A percentile compares a stretch with the other conserved stretches of the same genome.
phyloP scores from a whole-genome alignment of 495 filamentous ascomycete species.

The Aspergillus conjunctus region DNA sequence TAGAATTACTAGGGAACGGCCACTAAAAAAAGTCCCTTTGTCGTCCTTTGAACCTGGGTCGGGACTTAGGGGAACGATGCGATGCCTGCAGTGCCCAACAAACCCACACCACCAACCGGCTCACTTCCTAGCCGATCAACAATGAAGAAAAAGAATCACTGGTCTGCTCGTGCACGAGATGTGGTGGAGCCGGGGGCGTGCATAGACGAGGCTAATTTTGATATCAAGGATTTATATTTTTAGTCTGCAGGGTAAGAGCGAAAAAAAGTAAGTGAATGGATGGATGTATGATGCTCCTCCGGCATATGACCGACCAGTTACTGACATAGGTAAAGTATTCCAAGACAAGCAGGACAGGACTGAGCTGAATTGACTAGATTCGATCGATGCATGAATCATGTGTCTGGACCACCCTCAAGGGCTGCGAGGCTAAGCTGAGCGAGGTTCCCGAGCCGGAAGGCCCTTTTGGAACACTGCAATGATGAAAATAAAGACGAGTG shows the following conservation, averaged over 20 bases:
- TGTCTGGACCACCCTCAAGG: no score
- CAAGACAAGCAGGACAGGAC: not conserved
- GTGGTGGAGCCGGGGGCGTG: not conserved
- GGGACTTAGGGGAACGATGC: no score
- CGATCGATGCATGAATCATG: not conserved
- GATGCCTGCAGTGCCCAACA: no score
- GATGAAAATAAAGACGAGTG: no score
- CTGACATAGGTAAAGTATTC: no score
- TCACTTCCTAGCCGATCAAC: constrained; percentile 16
- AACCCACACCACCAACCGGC: constrained; percentile 12
- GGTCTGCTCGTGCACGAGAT: constrained; percentile 11
- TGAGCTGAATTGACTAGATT: not conserved
- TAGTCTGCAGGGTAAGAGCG: no score
- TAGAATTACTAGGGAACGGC: not conserved
- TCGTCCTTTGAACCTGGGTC: no score
- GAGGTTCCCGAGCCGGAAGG: no score
- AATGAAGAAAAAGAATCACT: constrained; percentile 4
- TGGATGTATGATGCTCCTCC: not conserved
- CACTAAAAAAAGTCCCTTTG: not conserved
- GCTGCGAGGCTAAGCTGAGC: no score
- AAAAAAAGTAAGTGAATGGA: not conserved
- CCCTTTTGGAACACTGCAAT: no score
- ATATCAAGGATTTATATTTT: not conserved
- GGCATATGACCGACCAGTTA: constrained; percentile 5
- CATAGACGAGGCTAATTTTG: constrained; percentile 1